Conservation (phyloP, 2,329 filamentous ascomycete genomes). For the Colletotrichum kahawae region DNA sequence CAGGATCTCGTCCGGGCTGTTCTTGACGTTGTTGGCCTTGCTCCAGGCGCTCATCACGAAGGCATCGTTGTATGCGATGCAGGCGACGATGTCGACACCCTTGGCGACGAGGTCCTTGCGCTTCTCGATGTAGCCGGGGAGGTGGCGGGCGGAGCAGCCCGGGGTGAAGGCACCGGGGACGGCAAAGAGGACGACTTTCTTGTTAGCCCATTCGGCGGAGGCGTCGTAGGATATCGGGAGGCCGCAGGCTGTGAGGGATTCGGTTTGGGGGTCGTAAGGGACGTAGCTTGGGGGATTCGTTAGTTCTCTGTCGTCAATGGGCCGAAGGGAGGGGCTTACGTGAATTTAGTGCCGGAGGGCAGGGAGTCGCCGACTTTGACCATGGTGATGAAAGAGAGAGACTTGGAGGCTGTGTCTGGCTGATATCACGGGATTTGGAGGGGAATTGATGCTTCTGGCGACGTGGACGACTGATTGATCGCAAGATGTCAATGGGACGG, state of each 20-base stretch:
- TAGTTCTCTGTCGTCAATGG: background rate
- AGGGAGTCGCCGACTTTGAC: slow-evolving; percentile 83
- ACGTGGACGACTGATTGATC: background rate
- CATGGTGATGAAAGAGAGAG: background rate
- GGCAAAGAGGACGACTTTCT: slow-evolving; percentile 61
- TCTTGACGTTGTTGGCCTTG: slow-evolving; percentile 82
- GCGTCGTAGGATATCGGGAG: slow-evolving; percentile 79
- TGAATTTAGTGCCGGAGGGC: slow-evolving; percentile 81
- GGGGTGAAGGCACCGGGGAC: slow-evolving; percentile 81
- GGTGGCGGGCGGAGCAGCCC: slow-evolving; percentile 80
- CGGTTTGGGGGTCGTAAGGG: slow-evolving; percentile 72
- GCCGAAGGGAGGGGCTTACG: slow-evolving; percentile 29
- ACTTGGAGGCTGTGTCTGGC: background rate
- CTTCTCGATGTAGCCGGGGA: slow-evolving; percentile 80
- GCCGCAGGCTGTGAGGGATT: slow-evolving; percentile 76
- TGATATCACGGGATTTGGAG: background rate
- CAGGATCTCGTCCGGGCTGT: slow-evolving; percentile 63
- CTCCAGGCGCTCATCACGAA: slow-evolving; percentile 89
- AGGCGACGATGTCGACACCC: slow-evolving; percentile 81
- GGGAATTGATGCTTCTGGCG: background rate
- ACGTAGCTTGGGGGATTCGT: slow-evolving; percentile 80
- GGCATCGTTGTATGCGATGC: slow-evolving; percentile 84
- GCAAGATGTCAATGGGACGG: background rate
- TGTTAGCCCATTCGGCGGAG: slow-evolving; percentile 59
- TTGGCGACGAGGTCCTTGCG: slow-evolving; percentile 73